Evolutionary conservation across 2,329 filamentous ascomycete species (phyloP), one percentile per base, ranked within the genome.

Genomic region (Penicillium decumbens): DNA sequence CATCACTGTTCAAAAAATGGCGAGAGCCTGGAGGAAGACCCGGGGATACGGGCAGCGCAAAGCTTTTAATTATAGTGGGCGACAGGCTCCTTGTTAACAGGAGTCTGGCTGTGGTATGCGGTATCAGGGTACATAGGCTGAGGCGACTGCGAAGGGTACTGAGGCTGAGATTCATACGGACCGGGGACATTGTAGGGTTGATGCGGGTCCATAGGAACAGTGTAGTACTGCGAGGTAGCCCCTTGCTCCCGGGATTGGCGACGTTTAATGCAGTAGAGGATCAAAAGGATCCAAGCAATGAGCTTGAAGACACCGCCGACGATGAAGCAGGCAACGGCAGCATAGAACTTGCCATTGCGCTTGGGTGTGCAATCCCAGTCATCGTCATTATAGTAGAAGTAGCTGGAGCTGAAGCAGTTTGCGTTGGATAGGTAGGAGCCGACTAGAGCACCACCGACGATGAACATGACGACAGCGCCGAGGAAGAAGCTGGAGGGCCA

Each of bases 401-500:
- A 51, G 50, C 38, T 53, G 6, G 32, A 45, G 29, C 29, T 32
- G 38, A 48, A 49, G 30, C 43, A 55, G 35, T 35, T 30, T 18
- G 38, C 41, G 37, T 47, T 50, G 18, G 49, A 47, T 12, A 45
- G 20, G 28, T 49, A 57, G 42, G 40, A 43, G 44, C 56, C 56
- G 2, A 58, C 28, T 1, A 58, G 50, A 5, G 56, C 56, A 38
- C 52, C 54, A 10, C 56, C 56, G 30, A 55, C 53, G 41, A 57
- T 46, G 48, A 58, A 57, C 41, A 45, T 52, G 35, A 53, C 20
- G 28, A 57, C 23, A 20, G 56, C 51, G n/a, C 33, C 50, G 23
- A 58, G 55, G 50, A 54, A 55, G 40, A 58, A 55, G 37, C 50
- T 20, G 23, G 57, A 51, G 18, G 54, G 55, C 51, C 54, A 58